phyloP scores from a whole-genome alignment of 805 yeast species.

The Kodamaea restingae region DNA sequence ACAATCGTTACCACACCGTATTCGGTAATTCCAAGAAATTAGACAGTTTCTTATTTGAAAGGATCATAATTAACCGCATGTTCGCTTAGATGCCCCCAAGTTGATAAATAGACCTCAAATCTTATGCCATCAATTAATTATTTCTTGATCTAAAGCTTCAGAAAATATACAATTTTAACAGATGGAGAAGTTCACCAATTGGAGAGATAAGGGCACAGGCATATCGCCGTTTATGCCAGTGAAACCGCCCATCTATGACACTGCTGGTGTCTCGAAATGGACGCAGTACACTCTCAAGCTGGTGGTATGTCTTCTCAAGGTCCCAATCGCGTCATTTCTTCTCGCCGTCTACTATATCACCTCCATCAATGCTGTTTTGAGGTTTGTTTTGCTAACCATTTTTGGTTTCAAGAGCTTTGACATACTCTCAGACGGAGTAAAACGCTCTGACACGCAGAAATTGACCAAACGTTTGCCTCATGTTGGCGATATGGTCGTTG shows the following conservation, averaged over 20 bases:
- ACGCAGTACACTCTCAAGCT: conserved; percentile 11
- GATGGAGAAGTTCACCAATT: conserved; percentile 81
- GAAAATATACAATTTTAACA: not conserved
- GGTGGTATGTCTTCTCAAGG: conserved; percentile 20
- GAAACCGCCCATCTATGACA: conserved; percentile 18
- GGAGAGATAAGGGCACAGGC: conserved; percentile 92
- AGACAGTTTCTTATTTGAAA: too few relatives aligned
- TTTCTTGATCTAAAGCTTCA: too few relatives aligned
- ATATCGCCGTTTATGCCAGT: conserved; percentile 80
- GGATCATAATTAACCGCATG: too few relatives aligned
- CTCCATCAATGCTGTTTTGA: conserved; percentile 18
- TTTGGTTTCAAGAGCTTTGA: conserved; percentile 38
- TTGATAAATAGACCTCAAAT: too few relatives aligned
- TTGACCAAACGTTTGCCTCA: conserved; percentile 33
- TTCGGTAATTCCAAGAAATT: too few relatives aligned
- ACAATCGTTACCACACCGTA: too few relatives aligned
- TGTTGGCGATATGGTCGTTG: conserved; percentile 48
- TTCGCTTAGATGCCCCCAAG: too few relatives aligned
- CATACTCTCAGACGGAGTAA: conserved; percentile 47
- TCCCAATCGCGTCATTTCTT: conserved; percentile 25
- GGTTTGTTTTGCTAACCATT: conserved; percentile 19
- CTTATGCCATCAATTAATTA: too few relatives aligned
- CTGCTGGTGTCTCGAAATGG: conserved; percentile 5
- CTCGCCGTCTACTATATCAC: conserved; percentile 22
- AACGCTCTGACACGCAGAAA: conserved; percentile 35